phyloP scores from a whole-genome alignment of 179 eudicot species.

The Beta macrorhiza region DNA sequence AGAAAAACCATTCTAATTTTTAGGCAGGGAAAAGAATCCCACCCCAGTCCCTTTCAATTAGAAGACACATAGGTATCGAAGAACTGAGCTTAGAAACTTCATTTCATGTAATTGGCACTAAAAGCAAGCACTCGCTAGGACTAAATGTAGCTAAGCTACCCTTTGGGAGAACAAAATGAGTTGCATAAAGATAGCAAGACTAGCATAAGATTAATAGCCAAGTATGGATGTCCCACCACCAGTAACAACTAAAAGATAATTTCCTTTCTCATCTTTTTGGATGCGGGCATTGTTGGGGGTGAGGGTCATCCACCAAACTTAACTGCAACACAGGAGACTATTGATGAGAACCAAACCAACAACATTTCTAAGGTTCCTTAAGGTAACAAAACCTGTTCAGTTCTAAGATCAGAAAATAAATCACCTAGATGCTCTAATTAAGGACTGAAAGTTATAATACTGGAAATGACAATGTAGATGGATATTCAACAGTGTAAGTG shows the following conservation, averaged over 20 bases:
- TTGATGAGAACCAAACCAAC: not conserved
- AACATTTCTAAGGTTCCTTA: not conserved
- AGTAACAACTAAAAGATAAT: not conserved
- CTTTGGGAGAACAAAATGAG: not conserved
- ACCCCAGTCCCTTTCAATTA: not conserved
- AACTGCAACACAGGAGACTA: too few relatives aligned
- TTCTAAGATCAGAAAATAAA: not conserved
- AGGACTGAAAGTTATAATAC: not conserved
- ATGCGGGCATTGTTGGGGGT: not conserved
- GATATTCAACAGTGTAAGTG: not conserved
- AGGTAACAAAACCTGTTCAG: constrained; percentile 2
- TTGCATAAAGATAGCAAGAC: not conserved
- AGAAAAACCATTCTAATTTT: not conserved
- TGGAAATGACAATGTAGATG: not conserved
- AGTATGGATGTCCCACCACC: not conserved
- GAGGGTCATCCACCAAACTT: not conserved
- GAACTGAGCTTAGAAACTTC: not conserved
- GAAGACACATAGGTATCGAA: not conserved
- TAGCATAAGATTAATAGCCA: not conserved
- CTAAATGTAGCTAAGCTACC: not conserved
- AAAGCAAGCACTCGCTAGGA: not conserved
- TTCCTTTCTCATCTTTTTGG: not conserved
- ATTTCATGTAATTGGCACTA: not conserved
- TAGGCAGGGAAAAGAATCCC: not conserved
- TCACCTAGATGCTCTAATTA: not conserved